These are phyloP conservation scores for Fonsecaea nubica DNA, from an alignment of 2,329 filamentous ascomycete genomes.

Conservation along the genomic window DNA sequence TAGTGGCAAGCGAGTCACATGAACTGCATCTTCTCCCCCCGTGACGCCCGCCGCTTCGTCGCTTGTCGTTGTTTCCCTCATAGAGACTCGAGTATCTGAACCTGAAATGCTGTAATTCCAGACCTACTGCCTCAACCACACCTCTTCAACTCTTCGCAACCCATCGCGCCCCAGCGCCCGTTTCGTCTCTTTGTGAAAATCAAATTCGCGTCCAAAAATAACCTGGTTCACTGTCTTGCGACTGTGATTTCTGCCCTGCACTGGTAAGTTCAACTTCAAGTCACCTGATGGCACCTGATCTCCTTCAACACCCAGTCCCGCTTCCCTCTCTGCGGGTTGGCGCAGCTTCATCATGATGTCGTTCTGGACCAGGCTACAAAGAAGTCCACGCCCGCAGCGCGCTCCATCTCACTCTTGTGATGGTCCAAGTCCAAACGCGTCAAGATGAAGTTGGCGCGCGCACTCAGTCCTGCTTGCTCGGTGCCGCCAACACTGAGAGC, in stretches of 20 bases:
- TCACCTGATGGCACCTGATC: conserved; percentile 37
- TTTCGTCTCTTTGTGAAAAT: conserved; percentile 8
- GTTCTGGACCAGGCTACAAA: conserved; percentile 3
- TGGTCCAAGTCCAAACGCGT: background rate
- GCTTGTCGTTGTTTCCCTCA: conserved; percentile 12
- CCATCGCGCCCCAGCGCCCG: conserved; percentile 3
- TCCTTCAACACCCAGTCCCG: conserved; percentile 21
- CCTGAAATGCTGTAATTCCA: conserved; percentile 20
- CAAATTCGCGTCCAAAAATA: conserved; percentile 13
- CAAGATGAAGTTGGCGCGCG: background rate
- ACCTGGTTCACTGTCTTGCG: conserved; percentile 15
- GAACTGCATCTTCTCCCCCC: conserved; percentile 28
- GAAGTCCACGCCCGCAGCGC: background rate
- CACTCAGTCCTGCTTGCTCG: background rate
- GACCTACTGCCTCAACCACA: background rate
- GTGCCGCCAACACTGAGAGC: background rate
- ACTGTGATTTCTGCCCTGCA: conserved; percentile 14
- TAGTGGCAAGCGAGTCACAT: conserved; percentile 10
- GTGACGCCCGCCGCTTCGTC: background rate
- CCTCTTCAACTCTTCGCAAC: background rate
- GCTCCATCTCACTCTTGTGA: background rate
- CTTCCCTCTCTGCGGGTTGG: conserved; percentile 24
- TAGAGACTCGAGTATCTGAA: conserved; percentile 14
- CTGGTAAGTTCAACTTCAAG: conserved; percentile 28
- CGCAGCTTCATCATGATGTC: conserved; percentile 19